phyloP scores from a whole-genome alignment of 2,329 filamentous ascomycete genomes.

The Gaeumannomyces sp. region DNA sequence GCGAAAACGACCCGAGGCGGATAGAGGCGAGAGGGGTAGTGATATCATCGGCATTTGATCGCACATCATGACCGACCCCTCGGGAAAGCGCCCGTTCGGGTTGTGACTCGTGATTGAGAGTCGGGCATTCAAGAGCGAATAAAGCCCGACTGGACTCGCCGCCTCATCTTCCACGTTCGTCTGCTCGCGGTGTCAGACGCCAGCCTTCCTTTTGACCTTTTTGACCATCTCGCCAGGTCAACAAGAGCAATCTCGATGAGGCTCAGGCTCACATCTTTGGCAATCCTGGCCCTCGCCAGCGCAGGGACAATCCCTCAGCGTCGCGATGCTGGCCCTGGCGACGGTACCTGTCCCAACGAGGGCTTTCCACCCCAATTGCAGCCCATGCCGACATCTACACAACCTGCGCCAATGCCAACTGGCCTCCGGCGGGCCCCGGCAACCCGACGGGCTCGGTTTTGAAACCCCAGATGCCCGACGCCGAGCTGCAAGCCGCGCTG shows the following conservation, averaged over 20 bases:
- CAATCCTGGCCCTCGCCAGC: background rate
- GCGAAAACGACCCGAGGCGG: too few relatives aligned
- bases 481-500: slow-evolving; percentile 18
- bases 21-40: background rate
- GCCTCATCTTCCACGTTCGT: background rate
- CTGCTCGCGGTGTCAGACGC: background rate
- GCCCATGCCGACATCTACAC: background rate
- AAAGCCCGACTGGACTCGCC: background rate
- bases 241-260: background rate
- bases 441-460: slow-evolving; percentile 15
- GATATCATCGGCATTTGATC: background rate
- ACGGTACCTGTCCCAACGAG: background rate
- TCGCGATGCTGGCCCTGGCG: background rate
- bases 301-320: too few relatives aligned
- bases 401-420: slow-evolving; percentile 18
- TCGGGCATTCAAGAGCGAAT: background rate
- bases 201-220: too few relatives aligned
- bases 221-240: background rate
- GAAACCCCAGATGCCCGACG: slow-evolving; percentile 19
- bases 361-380: slow-evolving; percentile 2
- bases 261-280: background rate
- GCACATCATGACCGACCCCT: background rate
- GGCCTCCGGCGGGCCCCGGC: slow-evolving; percentile 14
- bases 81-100: background rate
- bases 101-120: too few relatives aligned